Conservation (phyloP, 176 grass and related monocot species). For the Saccharum officinarum region DNA sequence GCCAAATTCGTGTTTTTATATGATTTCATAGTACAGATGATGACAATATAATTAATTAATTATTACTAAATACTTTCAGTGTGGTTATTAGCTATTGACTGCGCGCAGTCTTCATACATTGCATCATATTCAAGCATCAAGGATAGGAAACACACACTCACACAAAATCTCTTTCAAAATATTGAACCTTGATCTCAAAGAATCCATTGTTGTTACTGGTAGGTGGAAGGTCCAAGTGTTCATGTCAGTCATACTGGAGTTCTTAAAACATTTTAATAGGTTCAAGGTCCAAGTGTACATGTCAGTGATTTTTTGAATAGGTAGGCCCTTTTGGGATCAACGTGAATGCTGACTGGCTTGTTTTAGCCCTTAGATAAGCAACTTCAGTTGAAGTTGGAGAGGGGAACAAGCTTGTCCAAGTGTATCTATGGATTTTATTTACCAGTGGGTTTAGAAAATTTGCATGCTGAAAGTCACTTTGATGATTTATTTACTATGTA, state of each 20-base stretch:
- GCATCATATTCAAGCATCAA: neutral
- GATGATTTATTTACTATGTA: neutral
- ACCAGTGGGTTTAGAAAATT: neutral
- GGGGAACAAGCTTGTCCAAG: neutral
- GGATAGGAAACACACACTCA: neutral
- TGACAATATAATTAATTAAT: neutral
- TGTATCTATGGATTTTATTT: neutral
- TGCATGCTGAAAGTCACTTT: neutral
- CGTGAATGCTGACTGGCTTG: neutral
- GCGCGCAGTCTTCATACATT: neutral
- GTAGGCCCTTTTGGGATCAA: neutral
- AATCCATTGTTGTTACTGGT: neutral
- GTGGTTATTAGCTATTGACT: neutral
- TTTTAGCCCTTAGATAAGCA: neutral
- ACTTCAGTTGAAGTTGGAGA: neutral
- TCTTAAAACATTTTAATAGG: too few relatives aligned
- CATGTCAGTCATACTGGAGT: too few relatives aligned
- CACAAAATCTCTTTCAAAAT: neutral
- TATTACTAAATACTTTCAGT: neutral
- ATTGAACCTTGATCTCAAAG: neutral
- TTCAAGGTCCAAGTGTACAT: neutral
- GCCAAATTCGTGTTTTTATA: neutral
- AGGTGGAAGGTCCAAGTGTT: neutral
- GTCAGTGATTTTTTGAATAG: neutral
- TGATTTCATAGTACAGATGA: neutral